A percentile compares a stretch with the other conserved stretches of the same genome.
phyloP scores from a whole-genome alignment of 106 monocot genomes.

The Platanthera zijinensis region DNA sequence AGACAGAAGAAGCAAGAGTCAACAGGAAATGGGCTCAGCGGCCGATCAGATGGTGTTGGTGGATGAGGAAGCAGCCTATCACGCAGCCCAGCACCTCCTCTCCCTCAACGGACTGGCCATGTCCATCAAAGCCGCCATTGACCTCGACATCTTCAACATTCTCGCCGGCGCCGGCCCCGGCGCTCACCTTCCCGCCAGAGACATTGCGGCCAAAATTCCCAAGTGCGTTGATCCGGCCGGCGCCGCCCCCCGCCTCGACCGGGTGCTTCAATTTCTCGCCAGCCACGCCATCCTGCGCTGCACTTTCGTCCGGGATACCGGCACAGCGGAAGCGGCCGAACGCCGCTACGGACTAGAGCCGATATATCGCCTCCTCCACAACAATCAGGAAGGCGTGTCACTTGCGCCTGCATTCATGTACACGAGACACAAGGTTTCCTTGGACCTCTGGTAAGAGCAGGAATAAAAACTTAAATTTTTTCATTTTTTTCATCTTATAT shows the following conservation, averaged over 20 bases:
- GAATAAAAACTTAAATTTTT: no score
- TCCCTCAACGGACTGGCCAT: not conserved
- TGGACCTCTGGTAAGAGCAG: slow-evolving; percentile 22
- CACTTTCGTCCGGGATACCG: slow-evolving; percentile 3
- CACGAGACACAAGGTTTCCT: slow-evolving; percentile 15
- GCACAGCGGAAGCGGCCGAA: not conserved
- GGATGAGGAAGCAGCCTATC: not conserved
- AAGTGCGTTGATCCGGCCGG: no score
- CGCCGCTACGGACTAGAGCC: slow-evolving; percentile 6
- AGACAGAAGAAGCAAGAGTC: no score
- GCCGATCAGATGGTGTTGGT: not conserved
- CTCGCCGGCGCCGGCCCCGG: slow-evolving; percentile 1
- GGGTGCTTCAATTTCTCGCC: slow-evolving; percentile 12
- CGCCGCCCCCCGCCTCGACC: slow-evolving; percentile 10
- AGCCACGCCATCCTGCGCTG: slow-evolving; percentile 17
- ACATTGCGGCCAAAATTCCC: slow-evolving; percentile 1
- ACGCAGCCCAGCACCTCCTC: not conserved
- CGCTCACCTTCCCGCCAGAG: slow-evolving; percentile 4
- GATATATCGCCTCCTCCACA: not conserved
- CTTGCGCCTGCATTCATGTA: slow-evolving; percentile 13
- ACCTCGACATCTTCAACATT: slow-evolving; percentile 14
- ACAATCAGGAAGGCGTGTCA: slow-evolving; percentile 7
- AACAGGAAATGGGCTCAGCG: not conserved
- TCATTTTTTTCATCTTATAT: no score
- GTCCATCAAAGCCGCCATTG: slow-evolving; percentile 12